phyloP scores from a whole-genome alignment of 2,329 filamentous ascomycete genomes.

The Verticillium dahliae region DNA sequence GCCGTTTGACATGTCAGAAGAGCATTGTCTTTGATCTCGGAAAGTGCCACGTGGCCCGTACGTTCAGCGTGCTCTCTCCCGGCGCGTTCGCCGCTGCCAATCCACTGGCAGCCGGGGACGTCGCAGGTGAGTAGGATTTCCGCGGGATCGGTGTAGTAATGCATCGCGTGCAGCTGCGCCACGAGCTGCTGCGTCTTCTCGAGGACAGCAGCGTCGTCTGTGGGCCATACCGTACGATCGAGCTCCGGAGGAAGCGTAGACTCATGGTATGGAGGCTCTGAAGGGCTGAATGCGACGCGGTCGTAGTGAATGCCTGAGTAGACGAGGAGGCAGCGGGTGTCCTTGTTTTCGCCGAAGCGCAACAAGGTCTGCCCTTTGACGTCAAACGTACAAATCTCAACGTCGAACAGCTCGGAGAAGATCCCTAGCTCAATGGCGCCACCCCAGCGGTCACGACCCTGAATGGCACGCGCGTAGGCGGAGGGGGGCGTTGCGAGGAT shows the following conservation, averaged over 20 bases:
- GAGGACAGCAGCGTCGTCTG: slow-evolving; percentile 59
- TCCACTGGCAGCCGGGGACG: slow-evolving; percentile 53
- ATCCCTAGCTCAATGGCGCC: slow-evolving; percentile 87
- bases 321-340: slow-evolving; percentile 68
- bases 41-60: slow-evolving; percentile 55
- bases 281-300: slow-evolving; percentile 69
- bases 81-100: slow-evolving; percentile 59
- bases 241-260: slow-evolving; percentile 61
- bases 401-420: slow-evolving; percentile 73
- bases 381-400: slow-evolving; percentile 81
- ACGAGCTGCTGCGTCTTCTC: slow-evolving; percentile 60
- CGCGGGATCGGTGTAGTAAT: slow-evolving; percentile 87
- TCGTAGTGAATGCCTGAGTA: slow-evolving; percentile 96
- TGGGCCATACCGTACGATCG: slow-evolving; percentile 58
- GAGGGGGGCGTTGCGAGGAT: slow-evolving; percentile 68
- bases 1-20: slow-evolving; percentile 64
- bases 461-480: slow-evolving; percentile 77
- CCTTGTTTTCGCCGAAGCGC: slow-evolving; percentile 69
- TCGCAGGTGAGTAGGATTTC: slow-evolving; percentile 76
- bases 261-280: slow-evolving; percentile 46
- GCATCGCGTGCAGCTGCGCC: slow-evolving; percentile 55
- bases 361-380: slow-evolving; percentile 41
- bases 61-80: slow-evolving; percentile 55
- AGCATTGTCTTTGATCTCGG: slow-evolving; percentile 68
- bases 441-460: slow-evolving; percentile 77